These are phyloP conservation scores for Corylus americana DNA, from an alignment of 306 rosid species.

Conservation along the genomic window DNA sequence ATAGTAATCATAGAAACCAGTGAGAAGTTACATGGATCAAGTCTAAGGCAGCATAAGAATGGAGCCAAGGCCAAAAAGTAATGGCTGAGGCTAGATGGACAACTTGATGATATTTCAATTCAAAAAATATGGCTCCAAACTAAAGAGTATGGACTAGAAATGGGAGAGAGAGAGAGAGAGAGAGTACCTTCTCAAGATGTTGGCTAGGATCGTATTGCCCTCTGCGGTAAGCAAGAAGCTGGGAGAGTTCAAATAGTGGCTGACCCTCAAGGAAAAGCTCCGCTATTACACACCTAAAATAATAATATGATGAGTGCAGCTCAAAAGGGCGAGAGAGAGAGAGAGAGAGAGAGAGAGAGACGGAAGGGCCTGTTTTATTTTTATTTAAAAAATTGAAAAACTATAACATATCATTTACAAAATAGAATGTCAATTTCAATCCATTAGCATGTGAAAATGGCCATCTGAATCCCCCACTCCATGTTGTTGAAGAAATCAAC, in stretches of 20 bases:
- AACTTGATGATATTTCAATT: neutral
- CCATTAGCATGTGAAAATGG: neutral
- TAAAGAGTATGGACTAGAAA: neutral
- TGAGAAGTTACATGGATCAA: neutral
- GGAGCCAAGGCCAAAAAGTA: neutral
- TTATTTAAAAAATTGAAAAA: neutral
- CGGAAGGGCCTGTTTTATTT: neutral
- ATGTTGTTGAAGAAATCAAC: neutral
- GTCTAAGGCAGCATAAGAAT: constrained; percentile 3
- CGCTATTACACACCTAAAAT: constrained; percentile 88
- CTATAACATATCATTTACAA: neutral
- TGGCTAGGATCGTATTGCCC: constrained; percentile 95
- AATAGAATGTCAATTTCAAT: neutral
- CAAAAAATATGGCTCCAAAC: neutral
- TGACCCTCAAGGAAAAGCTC: constrained; percentile 99
- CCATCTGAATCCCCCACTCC: neutral
- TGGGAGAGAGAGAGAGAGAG: neutral
- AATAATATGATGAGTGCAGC: constrained; percentile 30
- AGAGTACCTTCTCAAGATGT: constrained; percentile 83
- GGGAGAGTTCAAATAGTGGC: constrained; percentile 90
- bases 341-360: neutral
- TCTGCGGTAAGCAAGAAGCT: constrained; percentile 97
- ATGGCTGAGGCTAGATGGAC: neutral
- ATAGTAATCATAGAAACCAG: neutral
- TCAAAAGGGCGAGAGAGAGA: constrained; percentile 17